Conservation (phyloP, 345 rosid species). For the Bruguiera gymnorhiza region DNA sequence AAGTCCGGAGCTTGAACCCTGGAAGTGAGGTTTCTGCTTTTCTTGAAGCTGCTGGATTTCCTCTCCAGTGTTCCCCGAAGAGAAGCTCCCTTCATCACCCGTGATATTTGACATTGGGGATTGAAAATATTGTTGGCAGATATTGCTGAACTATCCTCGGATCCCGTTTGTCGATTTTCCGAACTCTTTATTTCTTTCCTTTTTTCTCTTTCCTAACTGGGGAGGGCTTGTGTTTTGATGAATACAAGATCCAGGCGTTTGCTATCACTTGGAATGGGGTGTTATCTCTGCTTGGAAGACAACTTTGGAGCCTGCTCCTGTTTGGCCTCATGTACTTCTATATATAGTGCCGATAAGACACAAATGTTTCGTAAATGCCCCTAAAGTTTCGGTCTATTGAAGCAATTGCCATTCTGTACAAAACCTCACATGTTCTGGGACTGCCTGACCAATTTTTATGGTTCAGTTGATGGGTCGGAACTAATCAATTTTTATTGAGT, state of each 20-base stretch:
- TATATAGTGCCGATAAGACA: constrained; percentile 15
- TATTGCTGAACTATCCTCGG: neutral
- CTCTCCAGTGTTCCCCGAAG: constrained; percentile 57
- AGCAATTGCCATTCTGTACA: constrained; percentile 4
- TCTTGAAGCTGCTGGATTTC: constrained; percentile 43
- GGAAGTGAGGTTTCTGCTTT: constrained; percentile 26
- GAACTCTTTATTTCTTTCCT: constrained; percentile 15
- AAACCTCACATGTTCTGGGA: too few species aligned
- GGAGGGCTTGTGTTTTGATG: constrained; percentile 26
- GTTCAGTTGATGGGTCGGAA: too few species aligned
- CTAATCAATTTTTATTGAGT: too few species aligned
- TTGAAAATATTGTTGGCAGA: neutral
- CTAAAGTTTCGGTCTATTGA: constrained; percentile 1
- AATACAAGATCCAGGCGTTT: constrained; percentile 35
- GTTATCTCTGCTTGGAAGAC: constrained; percentile 28
- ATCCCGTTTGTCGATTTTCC: constrained; percentile 5
- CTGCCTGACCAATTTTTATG: too few species aligned
- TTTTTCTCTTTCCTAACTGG: constrained; percentile 13
- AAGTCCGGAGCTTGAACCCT: constrained; percentile 19
- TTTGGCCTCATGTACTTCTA: constrained; percentile 47
- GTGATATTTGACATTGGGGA: constrained; percentile 53
- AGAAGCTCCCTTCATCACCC: constrained; percentile 66
- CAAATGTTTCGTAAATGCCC: constrained; percentile 16
- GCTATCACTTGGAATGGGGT: constrained; percentile 9
- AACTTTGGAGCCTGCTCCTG: constrained; percentile 42